These are phyloP conservation scores for Talaromyces sp. DNA, from an alignment of 2,329 filamentous ascomycete genomes.

Conservation along the genomic window DNA sequence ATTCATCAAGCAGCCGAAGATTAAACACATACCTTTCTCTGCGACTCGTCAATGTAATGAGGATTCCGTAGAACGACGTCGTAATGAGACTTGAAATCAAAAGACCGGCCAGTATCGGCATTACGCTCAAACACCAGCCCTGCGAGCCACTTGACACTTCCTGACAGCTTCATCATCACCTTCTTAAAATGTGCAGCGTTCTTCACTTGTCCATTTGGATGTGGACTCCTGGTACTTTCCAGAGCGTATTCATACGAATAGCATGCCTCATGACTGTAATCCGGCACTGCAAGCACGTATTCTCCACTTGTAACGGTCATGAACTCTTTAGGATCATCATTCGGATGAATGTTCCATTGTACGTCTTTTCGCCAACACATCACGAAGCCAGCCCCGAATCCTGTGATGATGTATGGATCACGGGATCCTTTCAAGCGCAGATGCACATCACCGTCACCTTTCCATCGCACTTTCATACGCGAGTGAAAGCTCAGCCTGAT, in stretches of 20 bases:
- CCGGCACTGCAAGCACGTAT: slow-evolving; percentile 89
- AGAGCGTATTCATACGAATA: slow-evolving; percentile 51
- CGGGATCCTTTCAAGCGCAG: slow-evolving; percentile 84
- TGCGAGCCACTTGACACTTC: slow-evolving; percentile 88
- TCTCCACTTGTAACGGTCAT: slow-evolving; percentile 95
- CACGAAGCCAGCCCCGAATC: slow-evolving; percentile 87
- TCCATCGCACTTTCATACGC: slow-evolving; percentile 83
- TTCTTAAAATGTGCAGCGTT: slow-evolving; percentile 90
- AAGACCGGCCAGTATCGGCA: slow-evolving; percentile 70
- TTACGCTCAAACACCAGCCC: slow-evolving; percentile 91
- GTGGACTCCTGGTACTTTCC: slow-evolving; percentile 54
- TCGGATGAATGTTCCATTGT: slow-evolving; percentile 76
- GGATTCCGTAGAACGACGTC: slow-evolving; percentile 83
- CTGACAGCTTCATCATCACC: slow-evolving; percentile 96
- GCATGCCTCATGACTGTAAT: slow-evolving; percentile 84
- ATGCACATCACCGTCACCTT: slow-evolving; percentile 92
- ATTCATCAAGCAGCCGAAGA: not conserved
- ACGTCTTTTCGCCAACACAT: slow-evolving; percentile 99
- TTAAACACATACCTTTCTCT: slow-evolving; percentile 46
- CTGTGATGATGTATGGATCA: slow-evolving; percentile 90
- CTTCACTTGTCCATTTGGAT: slow-evolving; percentile 63
- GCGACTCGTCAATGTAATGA: slow-evolving; percentile 60
- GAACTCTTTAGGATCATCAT: slow-evolving; percentile 85
- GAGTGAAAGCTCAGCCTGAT: slow-evolving; percentile 93
- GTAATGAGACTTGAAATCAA: slow-evolving; percentile 90